Percentiles rank a stretch among this genome's conserved stretches.
These are phyloP conservation scores for Cladorrhinum samala DNA, from an alignment of 495 filamentous ascomycete genomes.

Conservation along the genomic window DNA sequence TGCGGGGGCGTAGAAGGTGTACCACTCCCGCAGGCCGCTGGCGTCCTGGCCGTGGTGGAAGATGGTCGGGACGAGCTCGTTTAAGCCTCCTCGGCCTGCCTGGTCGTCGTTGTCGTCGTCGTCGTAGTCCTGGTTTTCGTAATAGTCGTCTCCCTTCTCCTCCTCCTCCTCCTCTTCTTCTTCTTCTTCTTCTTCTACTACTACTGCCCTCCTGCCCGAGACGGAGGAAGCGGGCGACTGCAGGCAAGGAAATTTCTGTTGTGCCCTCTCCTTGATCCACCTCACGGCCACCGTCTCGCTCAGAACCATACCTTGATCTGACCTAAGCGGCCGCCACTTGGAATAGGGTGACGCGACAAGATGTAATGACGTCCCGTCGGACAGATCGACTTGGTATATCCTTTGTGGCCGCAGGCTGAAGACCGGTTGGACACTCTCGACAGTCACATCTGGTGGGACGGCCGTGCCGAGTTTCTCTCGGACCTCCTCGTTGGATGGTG, in stretches of 20 bases:
- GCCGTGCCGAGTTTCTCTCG: constrained; percentile 27
- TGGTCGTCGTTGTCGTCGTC: background rate
- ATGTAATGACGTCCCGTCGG: constrained; percentile 26
- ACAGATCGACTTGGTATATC: constrained; percentile 30
- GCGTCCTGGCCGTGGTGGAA: constrained; percentile 23
- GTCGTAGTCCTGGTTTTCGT: background rate
- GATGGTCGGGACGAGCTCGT: constrained; percentile 29
- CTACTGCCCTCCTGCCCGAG: background rate
- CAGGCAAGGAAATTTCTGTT: background rate
- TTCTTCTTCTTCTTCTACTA: background rate
- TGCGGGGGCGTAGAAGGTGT: constrained; percentile 26
- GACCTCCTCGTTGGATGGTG: constrained; percentile 27
- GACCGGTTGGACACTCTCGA: constrained; percentile 24
- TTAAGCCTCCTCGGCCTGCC: background rate
- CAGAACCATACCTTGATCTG: constrained; percentile 29
- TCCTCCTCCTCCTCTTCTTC: background rate
- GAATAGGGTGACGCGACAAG: constrained; percentile 32
- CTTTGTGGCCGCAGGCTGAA: constrained; percentile 28
- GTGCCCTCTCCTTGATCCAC: constrained; percentile 23
- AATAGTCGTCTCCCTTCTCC: background rate
- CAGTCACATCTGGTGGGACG: constrained; percentile 21
- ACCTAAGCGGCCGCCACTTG: constrained; percentile 34
- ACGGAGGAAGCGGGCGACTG: background rate
- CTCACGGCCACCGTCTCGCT: constrained; percentile 29
- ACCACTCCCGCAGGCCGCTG: constrained; percentile 21